These are phyloP conservation scores for Eucalyptus erythrocorys DNA, from an alignment of 345 rosid genomes.

Conservation along the genomic window DNA sequence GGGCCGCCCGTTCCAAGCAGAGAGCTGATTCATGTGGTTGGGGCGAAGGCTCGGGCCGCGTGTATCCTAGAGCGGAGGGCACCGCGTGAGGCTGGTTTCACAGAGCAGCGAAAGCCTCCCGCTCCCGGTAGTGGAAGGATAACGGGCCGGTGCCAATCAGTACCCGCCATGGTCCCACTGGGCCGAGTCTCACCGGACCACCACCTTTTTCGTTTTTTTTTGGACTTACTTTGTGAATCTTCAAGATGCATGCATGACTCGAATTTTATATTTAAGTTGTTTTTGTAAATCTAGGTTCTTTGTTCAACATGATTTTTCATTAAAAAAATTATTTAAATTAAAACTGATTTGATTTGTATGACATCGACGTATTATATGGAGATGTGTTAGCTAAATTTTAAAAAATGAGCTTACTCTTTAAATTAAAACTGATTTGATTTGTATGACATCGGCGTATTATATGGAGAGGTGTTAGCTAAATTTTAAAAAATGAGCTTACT, in stretches of 20 bases:
- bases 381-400: neutral
- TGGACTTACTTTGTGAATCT: no score
- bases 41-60: neutral
- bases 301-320: no score
- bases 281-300: no score
- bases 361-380: neutral
- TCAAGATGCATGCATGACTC: no score
- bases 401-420: no score
- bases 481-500: no score
- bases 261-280: no score
- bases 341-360: neutral
- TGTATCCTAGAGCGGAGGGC: neutral
- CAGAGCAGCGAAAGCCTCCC: neutral
- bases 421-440: no score
- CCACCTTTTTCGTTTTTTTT: no score
- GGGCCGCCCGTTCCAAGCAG: neutral
- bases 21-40: accelerated
- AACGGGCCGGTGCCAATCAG: neutral
- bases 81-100: neutral
- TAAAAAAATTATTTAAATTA: no score
- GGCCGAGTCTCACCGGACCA: neutral
- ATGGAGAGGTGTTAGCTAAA: no score
- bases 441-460: no score
- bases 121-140: neutral
- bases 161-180: neutral